phyloP scores from a whole-genome alignment of 208 protist genomes.

The Lotmaria passim region DNA sequence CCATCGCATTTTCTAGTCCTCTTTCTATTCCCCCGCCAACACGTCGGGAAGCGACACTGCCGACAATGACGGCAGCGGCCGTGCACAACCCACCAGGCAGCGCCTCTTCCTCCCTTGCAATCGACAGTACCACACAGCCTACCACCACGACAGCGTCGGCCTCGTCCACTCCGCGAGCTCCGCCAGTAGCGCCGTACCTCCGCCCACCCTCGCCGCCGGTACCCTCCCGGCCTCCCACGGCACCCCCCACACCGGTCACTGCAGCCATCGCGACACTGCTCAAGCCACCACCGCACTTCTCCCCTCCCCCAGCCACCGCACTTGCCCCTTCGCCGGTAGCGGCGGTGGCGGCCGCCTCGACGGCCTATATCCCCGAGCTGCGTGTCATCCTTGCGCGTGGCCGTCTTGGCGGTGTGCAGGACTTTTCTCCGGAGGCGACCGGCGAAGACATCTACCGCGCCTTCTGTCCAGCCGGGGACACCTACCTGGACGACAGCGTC shows the following conservation, averaged over 20 bases:
- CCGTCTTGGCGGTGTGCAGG: slow-evolving; percentile 15
- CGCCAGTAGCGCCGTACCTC: neutral
- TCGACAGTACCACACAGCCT: too few relatives aligned
- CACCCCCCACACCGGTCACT: neutral
- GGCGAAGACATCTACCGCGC: slow-evolving; percentile 30
- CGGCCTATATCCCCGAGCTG: slow-evolving; percentile 22
- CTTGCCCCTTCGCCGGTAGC: too few relatives aligned
- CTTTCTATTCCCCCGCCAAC: neutral
- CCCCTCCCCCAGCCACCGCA: neutral
- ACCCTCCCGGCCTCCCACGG: neutral
- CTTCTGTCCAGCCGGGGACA: slow-evolving; percentile 30
- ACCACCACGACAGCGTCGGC: neutral
- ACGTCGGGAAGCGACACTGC: neutral
- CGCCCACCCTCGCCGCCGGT: neutral
- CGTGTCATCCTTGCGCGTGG: slow-evolving; percentile 30
- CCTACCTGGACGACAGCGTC: neutral
- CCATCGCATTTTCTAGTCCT: neutral
- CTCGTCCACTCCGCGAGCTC: neutral
- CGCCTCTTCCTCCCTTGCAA: neutral
- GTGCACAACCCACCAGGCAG: too few relatives aligned
- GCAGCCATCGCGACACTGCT: neutral
- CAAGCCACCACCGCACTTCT: neutral
- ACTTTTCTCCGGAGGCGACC: slow-evolving; percentile 13
- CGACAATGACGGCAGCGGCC: too few relatives aligned
- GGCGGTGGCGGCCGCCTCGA: neutral